Conservation (phyloP, 768 basidiomycete genomes). For the Tylopilus sp. region DNA sequence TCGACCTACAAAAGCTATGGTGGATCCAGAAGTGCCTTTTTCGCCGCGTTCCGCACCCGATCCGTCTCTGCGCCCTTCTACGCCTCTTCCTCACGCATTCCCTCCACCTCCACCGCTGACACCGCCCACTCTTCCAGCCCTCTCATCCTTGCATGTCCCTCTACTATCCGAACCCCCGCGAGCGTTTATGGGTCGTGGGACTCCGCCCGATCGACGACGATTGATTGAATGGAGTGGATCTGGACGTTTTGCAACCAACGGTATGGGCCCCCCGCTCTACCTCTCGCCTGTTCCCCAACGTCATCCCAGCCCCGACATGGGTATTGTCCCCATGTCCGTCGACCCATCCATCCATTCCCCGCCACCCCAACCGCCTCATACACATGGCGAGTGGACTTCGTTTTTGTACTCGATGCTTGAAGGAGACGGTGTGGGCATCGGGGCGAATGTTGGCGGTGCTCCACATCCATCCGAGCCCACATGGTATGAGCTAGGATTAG, state of each 20-base stretch:
- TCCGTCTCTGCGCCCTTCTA: constrained; percentile 1
- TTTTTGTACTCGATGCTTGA: constrained; percentile 34
- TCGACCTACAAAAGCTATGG: not conserved
- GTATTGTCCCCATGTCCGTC: constrained; percentile 22
- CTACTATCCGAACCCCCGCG: constrained; percentile 31
- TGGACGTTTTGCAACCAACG: constrained; percentile 13
- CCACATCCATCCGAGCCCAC: constrained; percentile 13
- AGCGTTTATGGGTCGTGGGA: constrained; percentile 34
- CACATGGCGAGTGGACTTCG: constrained; percentile 31
- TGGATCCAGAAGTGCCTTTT: not conserved
- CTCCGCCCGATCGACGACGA: constrained; percentile 30
- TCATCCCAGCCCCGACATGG: constrained; percentile 8
- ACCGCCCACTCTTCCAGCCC: constrained; percentile 17
- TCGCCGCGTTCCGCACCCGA: not conserved
- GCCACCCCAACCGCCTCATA: constrained; percentile 1
- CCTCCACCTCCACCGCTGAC: constrained; percentile 6
- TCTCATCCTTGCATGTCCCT: constrained; percentile 32
- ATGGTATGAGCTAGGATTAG: constrained; percentile 31
- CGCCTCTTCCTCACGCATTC: constrained; percentile 3
- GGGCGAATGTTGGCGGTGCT: not conserved
- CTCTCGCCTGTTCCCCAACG: constrained; percentile 25
- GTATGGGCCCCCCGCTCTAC: constrained; percentile 25
- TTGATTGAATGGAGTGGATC: constrained; percentile 29
- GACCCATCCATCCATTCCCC: constrained; percentile 10
- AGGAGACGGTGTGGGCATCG: constrained; percentile 19